Conservation (phyloP, 768 basidiomycete genomes). For the Pleurotus cornucopiae region DNA sequence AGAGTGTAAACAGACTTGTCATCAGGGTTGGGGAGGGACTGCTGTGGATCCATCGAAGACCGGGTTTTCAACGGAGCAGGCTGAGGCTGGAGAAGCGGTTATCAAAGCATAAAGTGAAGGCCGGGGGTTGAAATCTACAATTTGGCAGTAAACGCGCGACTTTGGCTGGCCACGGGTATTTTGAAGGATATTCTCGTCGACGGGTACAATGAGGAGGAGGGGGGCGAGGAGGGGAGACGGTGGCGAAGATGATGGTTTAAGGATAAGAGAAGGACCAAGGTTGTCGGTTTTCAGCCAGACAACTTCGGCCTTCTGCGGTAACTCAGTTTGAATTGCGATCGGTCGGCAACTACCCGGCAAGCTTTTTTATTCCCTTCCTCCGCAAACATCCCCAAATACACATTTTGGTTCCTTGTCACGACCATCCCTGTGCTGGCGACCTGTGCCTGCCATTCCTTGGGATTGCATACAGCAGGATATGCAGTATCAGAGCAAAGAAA, state of each 20-base stretch:
- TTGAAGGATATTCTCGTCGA: not conserved
- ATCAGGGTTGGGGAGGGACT: constrained; percentile 25
- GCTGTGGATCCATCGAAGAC: constrained; percentile 34
- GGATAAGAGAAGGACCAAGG: constrained; percentile 9
- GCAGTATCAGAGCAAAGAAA: too few relatives aligned
- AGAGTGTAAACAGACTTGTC: constrained; percentile 26
- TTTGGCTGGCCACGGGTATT: too few relatives aligned
- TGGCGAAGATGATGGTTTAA: constrained; percentile 9
- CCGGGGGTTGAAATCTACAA: constrained; percentile 16
- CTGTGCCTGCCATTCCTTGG: too few relatives aligned
- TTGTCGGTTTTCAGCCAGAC: not conserved
- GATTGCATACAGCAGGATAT: too few relatives aligned
- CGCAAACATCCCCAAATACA: not conserved
- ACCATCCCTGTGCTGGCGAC: too few relatives aligned
- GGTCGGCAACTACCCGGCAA: constrained; percentile 9
- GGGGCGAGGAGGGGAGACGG: constrained; percentile 5
- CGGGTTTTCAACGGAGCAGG: constrained; percentile 29
- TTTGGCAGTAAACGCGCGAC: constrained; percentile 6
- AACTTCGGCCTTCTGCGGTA: constrained; percentile 8
- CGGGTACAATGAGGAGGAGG: constrained; percentile 10
- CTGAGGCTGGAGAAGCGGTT: constrained; percentile 28
- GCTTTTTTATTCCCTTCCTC: constrained; percentile 7
- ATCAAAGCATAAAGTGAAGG: constrained; percentile 29
- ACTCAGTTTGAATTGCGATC: constrained; percentile 9
- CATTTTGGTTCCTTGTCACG: not conserved